phyloP scores from a whole-genome alignment of 129 eudicot genomes.

The Tagetes patula region DNA sequence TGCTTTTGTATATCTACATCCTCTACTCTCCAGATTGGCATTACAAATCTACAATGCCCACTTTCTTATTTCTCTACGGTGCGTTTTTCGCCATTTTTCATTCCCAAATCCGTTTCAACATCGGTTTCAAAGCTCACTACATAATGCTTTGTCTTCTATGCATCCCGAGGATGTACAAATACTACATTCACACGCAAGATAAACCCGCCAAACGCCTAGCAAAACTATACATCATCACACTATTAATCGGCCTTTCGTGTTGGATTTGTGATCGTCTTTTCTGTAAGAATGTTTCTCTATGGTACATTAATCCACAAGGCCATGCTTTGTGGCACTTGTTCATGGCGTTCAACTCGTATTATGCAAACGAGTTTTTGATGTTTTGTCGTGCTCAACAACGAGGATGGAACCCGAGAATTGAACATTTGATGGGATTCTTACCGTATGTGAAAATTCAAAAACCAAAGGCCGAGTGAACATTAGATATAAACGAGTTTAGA shows the following conservation, averaged over 20 bases:
- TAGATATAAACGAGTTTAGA: conserved; percentile 7
- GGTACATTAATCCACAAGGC: conserved; percentile 80
- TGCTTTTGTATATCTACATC: conserved; percentile 88
- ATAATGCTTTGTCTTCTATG: conserved; percentile 72
- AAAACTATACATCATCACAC: conserved; percentile 50
- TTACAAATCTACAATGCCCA: conserved; percentile 86
- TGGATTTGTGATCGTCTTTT: conserved; percentile 67
- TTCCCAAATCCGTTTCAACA: conserved; percentile 53
- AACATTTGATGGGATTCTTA: conserved; percentile 50
- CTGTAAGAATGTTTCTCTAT: conserved; percentile 53
- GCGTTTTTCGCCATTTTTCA: conserved; percentile 70
- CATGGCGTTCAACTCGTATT: conserved; percentile 75
- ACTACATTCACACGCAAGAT: conserved; percentile 65
- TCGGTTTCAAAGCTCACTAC: conserved; percentile 63
- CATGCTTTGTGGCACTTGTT: conserved; percentile 77
- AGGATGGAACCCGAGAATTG: conserved; percentile 68
- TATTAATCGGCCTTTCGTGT: conserved; percentile 48
- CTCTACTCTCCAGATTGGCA: conserved; percentile 96
- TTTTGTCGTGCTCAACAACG: conserved; percentile 82
- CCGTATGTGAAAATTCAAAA: conserved; percentile 81
- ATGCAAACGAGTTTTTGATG: conserved; percentile 71
- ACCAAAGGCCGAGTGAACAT: conserved; percentile 53
- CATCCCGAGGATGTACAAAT: conserved; percentile 88
- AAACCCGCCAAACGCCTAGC: conserved; percentile 62
- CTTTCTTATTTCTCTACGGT: conserved; percentile 71